phyloP scores from a whole-genome alignment of 345 rosid genomes.

The Ceriops zippeliana region DNA sequence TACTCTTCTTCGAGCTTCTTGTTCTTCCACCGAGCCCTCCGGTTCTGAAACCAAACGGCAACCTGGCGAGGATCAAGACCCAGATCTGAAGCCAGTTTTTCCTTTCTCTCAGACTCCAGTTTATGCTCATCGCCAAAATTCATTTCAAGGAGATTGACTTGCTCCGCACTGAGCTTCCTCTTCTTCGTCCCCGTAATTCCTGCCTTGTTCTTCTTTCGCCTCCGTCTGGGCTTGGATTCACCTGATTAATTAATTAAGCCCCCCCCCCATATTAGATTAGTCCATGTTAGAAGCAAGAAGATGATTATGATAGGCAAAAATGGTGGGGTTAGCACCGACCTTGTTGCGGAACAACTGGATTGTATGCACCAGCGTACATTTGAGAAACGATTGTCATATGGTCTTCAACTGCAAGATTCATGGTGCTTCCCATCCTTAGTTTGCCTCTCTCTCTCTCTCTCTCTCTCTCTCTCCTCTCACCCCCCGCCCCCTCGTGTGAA shows the following conservation, averaged over 20 bases:
- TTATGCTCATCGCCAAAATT: conserved; percentile 72
- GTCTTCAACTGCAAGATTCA: conserved; percentile 36
- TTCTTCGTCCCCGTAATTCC: conserved; percentile 41
- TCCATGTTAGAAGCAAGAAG: background rate
- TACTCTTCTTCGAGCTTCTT: conserved; percentile 90
- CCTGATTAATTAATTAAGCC: conserved; percentile 25
- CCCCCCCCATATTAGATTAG: background rate
- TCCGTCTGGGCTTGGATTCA: conserved; percentile 48
- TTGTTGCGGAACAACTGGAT: conserved; percentile 48
- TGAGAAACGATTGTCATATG: conserved; percentile 55
- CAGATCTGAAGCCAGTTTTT: conserved; percentile 65
- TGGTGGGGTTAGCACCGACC: conserved; percentile 34
- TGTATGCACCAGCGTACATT: conserved; percentile 44
- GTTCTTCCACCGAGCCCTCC: conserved; percentile 86
- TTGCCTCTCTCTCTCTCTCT: conserved; percentile 8
- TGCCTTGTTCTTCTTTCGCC: conserved; percentile 50
- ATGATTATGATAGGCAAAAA: background rate
- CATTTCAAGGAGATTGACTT: conserved; percentile 58
- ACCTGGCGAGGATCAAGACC: conserved; percentile 93
- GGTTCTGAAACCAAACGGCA: conserved; percentile 97
- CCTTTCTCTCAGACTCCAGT: conserved; percentile 80
- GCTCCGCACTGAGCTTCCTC: conserved; percentile 68
- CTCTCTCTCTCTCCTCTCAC: background rate
- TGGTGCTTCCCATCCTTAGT: conserved; percentile 6
- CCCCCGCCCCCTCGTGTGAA: conserved; percentile 1